phyloP scores from a whole-genome alignment of 1,284 basidiomycete genomes.

The Ceratobasidium sp. region DNA sequence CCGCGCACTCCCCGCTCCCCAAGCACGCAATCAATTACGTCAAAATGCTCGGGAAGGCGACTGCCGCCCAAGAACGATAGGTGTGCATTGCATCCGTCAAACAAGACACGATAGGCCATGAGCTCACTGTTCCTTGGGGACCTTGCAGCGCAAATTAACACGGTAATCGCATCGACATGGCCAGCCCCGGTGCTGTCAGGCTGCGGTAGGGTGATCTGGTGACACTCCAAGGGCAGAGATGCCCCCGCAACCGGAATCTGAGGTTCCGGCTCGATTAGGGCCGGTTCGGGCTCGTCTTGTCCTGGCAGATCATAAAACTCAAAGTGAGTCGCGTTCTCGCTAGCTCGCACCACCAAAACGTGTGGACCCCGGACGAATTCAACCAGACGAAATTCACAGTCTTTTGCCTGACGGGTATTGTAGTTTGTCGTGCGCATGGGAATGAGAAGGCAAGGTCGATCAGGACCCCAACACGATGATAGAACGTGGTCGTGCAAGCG shows the following conservation, averaged over 20 bases:
- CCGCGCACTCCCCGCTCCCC: constrained; percentile 26
- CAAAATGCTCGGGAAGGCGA: constrained; percentile 9
- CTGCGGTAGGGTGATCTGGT: constrained; percentile 38
- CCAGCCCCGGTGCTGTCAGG: neutral
- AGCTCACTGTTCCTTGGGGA: constrained; percentile 24
- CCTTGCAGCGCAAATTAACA: constrained; percentile 24
- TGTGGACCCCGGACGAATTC: constrained; percentile 28
- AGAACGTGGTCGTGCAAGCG: constrained; percentile 24
- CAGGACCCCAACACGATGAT: constrained; percentile 25
- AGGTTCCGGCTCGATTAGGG: constrained; percentile 32
- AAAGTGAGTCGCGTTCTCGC: constrained; percentile 31
- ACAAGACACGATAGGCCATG: constrained; percentile 27
- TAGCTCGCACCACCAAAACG: constrained; percentile 38
- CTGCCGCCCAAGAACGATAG: constrained; percentile 30
- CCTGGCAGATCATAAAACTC: constrained; percentile 37
- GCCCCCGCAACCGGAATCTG: constrained; percentile 24
- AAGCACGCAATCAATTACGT: constrained; percentile 22
- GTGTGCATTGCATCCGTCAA: constrained; percentile 6
- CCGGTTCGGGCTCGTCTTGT: neutral
- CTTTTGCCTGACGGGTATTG: constrained; percentile 19
- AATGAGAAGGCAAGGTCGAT: constrained; percentile 18
- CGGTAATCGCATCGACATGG: constrained; percentile 4
- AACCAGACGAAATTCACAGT: constrained; percentile 33
- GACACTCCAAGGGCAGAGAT: constrained; percentile 28
- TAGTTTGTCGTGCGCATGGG: neutral